phyloP scores from a whole-genome alignment of 1,284 basidiomycete genomes.

The Pholiota adiposa region DNA sequence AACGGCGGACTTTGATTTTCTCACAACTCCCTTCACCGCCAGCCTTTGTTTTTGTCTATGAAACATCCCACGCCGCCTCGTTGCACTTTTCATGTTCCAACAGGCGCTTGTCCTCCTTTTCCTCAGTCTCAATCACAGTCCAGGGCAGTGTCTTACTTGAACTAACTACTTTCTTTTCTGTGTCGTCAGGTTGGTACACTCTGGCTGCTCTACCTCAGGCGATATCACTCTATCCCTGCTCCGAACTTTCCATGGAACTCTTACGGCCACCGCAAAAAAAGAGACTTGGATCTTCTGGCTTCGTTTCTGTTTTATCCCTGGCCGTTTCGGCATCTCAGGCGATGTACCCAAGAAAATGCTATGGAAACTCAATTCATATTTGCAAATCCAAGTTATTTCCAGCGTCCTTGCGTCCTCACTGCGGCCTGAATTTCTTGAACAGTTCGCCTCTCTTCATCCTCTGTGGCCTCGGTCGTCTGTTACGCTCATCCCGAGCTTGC shows the following conservation, averaged over 20 bases:
- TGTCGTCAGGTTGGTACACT: not conserved
- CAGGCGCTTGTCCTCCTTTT: not conserved
- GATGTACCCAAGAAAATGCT: not conserved
- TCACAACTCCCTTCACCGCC: conserved; percentile 20
- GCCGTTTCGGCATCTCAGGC: not conserved
- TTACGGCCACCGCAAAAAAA: not conserved
- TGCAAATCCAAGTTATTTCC: not conserved
- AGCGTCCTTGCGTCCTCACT: not conserved
- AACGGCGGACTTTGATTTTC: conserved; percentile 26
- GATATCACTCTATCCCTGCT: not conserved
- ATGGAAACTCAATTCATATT: not conserved
- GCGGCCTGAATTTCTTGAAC: not conserved
- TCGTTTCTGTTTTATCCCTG: not conserved
- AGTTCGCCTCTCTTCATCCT: not conserved
- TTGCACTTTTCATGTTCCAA: not conserved
- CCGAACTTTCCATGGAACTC: not conserved
- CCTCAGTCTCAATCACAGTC: not conserved
- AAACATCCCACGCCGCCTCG: conserved; percentile 16
- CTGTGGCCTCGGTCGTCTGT: not conserved
- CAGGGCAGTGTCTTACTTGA: not conserved
- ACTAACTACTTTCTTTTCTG: not conserved
- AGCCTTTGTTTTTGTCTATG: conserved; percentile 16
- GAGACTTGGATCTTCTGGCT: not conserved
- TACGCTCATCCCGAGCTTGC: not conserved
- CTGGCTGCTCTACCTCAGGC: not conserved